Conservation (phyloP, 192 early-diverging fungal genomes). For the Coemansia sp. region DNA sequence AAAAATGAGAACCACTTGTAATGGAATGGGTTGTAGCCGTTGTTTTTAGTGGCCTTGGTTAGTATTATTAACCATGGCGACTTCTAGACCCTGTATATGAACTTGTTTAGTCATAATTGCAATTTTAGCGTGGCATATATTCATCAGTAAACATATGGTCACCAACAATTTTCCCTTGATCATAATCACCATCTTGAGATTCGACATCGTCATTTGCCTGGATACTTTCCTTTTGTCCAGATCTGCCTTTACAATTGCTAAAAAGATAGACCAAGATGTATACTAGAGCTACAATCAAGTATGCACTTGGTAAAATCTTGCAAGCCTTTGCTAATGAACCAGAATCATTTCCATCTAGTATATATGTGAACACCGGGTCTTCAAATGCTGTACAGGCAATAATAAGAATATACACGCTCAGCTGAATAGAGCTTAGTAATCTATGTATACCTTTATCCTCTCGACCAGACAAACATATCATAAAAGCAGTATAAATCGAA, state of each 20-base stretch:
- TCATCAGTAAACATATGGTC: not conserved
- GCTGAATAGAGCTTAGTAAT: not conserved
- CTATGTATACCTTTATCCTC: not conserved
- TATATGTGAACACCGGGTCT: not conserved
- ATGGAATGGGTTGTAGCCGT: not conserved
- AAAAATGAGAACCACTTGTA: not conserved
- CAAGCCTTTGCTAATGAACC: not conserved
- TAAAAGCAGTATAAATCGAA: not conserved
- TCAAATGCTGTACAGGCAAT: not conserved
- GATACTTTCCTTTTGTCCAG: not conserved
- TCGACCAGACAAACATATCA: not conserved
- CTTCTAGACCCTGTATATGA: not conserved
- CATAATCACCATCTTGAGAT: not conserved
- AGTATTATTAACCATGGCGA: too few relatives aligned
- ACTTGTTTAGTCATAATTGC: not conserved
- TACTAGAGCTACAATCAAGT: not conserved
- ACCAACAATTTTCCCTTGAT: not conserved
- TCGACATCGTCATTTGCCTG: not conserved
- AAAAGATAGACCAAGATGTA: not conserved
- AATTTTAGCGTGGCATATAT: not conserved
- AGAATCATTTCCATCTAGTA: not conserved
- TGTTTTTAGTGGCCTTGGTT: not conserved
- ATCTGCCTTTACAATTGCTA: not conserved
- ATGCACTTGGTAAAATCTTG: not conserved
- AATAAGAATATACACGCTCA: not conserved